Conservation (phyloP, 768 basidiomycete species). For the Podaxis sp. region DNA sequence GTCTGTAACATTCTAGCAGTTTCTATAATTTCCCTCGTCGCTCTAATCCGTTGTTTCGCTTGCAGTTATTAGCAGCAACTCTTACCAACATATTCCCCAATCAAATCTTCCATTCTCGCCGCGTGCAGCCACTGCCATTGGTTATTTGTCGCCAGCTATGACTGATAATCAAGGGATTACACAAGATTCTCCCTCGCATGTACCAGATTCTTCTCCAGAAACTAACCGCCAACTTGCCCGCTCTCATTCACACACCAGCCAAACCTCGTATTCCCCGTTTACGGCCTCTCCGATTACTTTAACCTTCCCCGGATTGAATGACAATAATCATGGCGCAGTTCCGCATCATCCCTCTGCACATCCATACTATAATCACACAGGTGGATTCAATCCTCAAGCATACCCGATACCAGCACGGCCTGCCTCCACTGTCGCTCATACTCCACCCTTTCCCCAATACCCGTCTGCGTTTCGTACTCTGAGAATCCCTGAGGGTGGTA, state of each 20-base stretch:
- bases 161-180: neutral
- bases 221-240: neutral
- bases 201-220: neutral
- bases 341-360: slow-evolving; percentile 26
- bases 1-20: slow-evolving; percentile 6
- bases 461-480: slow-evolving; percentile 33
- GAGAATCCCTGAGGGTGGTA: slow-evolving; percentile 32
- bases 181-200: neutral
- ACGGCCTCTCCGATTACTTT: neutral
- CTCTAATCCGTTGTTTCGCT: neutral
- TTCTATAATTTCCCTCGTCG: neutral
- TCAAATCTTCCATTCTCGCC: neutral
- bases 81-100: neutral
- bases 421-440: slow-evolving; percentile 32
- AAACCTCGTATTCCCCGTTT: neutral
- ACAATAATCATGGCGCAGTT: slow-evolving; percentile 21
- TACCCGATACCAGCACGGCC: slow-evolving; percentile 47
- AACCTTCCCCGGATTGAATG: slow-evolving; percentile 17
- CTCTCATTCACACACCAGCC: neutral
- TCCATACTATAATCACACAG: slow-evolving; percentile 30
- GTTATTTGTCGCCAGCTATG: neutral
- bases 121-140: neutral
- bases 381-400: slow-evolving; percentile 36
- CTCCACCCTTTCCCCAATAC: slow-evolving; percentile 31
- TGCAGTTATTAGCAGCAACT: slow-evolving; percentile 1